phyloP scores from a whole-genome alignment of 768 basidiomycete species.

The Tylopilus sp. region DNA sequence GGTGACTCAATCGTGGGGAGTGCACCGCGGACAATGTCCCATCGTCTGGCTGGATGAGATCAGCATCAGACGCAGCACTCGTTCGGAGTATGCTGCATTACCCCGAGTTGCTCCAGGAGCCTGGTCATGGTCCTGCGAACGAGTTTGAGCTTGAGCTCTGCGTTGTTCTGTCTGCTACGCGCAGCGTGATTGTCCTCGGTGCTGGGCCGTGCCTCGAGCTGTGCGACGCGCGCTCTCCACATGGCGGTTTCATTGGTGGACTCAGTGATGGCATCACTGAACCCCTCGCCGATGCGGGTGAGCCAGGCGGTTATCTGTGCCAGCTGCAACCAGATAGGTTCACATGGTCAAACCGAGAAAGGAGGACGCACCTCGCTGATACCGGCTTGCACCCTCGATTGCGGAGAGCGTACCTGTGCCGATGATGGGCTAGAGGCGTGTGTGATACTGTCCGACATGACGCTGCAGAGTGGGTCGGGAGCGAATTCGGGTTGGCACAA shows the following conservation, averaged over 20 bases:
- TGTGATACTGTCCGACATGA: conserved; percentile 2
- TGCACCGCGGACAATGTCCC: conserved; percentile 9
- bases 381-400: conserved; percentile 18
- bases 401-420: conserved; percentile 9
- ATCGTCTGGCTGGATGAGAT: conserved; percentile 19
- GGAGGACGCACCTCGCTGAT: conserved; percentile 25
- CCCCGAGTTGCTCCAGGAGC: conserved; percentile 41
- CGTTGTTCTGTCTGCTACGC: conserved; percentile 33
- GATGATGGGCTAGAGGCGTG: neutral
- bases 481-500: neutral
- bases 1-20: conserved; percentile 9
- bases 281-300: conserved; percentile 31
- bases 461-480: neutral
- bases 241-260: conserved; percentile 22
- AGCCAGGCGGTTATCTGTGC: conserved; percentile 28
- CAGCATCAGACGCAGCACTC: conserved; percentile 1
- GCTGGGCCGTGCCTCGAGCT: conserved; percentile 34
- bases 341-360: neutral
- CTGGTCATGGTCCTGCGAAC: conserved; percentile 40
- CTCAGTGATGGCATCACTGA: conserved; percentile 17
- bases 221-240: conserved; percentile 29
- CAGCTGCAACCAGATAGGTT: conserved; percentile 12
- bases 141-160: conserved; percentile 30
- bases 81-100: conserved; percentile 13
- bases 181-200: conserved; percentile 27